Evolutionary conservation across 495 filamentous ascomycete species (phyloP).

Genomic region (Aspergillus haitiensis): DNA sequence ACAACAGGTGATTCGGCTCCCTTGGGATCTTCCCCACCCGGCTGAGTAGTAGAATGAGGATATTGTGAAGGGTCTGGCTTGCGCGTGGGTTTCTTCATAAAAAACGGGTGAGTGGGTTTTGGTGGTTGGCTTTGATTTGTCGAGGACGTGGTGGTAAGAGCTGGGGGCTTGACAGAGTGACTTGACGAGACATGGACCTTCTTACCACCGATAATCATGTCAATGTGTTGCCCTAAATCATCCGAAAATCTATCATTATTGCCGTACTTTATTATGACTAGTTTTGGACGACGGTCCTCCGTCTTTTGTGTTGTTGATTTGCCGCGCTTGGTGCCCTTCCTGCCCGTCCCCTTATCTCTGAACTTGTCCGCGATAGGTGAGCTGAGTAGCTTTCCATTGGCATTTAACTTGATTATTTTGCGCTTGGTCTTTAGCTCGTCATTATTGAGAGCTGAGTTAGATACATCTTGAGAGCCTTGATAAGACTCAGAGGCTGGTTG

Average conservation of each 20-base stretch:
- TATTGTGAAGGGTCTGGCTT: conserved; percentile 12
- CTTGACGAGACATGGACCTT: conserved; percentile 13
- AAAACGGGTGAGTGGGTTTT: conserved; percentile 82
- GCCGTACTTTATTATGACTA: conserved; percentile 52
- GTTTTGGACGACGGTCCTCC: conserved; percentile 23
- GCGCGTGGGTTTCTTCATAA: conserved; percentile 47
- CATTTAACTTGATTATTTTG: conserved; percentile 55
- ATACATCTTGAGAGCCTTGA: background rate
- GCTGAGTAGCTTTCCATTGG: conserved; percentile 57
- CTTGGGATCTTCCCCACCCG: background rate
- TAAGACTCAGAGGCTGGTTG: background rate
- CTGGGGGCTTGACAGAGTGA: conserved; percentile 9
- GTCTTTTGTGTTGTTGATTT: conserved; percentile 22
- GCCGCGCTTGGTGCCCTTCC: conserved; percentile 25
- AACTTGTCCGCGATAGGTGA: conserved; percentile 43
- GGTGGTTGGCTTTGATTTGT: conserved; percentile 33
- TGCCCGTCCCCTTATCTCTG: conserved; percentile 29
- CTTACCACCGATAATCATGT: conserved; percentile 48
- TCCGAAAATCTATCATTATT: conserved; percentile 20
- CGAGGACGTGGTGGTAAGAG: conserved; percentile 8
- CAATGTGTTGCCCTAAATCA: conserved; percentile 47
- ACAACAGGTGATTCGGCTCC: conserved; percentile 7
- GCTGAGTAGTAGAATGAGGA: conserved; percentile 15
- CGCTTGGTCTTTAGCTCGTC: conserved; percentile 27
- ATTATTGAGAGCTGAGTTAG: background rate